Evolutionary conservation across 129 eudicot species (phyloP).

Genomic region (Centrapalus pauciflorus): DNA sequence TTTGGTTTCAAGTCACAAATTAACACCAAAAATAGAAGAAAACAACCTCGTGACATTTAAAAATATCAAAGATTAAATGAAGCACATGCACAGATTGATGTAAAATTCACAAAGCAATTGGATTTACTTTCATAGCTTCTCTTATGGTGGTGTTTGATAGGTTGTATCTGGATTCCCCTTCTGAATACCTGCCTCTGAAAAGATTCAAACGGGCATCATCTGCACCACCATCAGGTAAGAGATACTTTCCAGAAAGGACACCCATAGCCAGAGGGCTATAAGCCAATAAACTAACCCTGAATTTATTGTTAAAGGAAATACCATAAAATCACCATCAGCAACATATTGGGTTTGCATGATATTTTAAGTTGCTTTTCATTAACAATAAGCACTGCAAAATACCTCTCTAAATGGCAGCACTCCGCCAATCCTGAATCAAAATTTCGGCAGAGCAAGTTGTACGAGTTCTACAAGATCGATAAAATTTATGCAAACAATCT

Average conservation of each 20-base stretch:
- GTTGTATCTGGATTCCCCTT: conserved; percentile 92
- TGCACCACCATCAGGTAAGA: conserved; percentile 63
- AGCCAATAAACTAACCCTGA: conserved; percentile 78
- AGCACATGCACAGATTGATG: neutral
- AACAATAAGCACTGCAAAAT: neutral
- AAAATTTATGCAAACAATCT: conserved; percentile 5
- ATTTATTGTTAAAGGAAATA: neutral
- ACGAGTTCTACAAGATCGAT: conserved; percentile 51
- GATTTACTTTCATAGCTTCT: conserved; percentile 54
- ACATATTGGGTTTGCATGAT: conserved; percentile 3
- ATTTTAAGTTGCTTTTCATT: neutral
- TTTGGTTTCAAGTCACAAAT: no score
- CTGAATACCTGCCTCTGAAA: conserved; percentile 83
- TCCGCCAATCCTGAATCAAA: conserved; percentile 85
- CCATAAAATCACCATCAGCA: conserved; percentile 5
- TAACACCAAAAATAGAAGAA: no score
- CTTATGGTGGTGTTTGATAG: conserved; percentile 40
- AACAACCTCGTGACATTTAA: no score
- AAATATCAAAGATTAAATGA: neutral
- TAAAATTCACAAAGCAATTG: neutral
- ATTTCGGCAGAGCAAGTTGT: conserved; percentile 80
- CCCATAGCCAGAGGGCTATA: conserved; percentile 99
- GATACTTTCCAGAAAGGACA: conserved; percentile 87
- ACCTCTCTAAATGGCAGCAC: conserved; percentile 98
- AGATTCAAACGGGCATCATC: conserved; percentile 79